These are phyloP conservation scores for Jamesozyma gamospora DNA, from an alignment of 805 yeast species.

Conservation along the genomic window DNA sequence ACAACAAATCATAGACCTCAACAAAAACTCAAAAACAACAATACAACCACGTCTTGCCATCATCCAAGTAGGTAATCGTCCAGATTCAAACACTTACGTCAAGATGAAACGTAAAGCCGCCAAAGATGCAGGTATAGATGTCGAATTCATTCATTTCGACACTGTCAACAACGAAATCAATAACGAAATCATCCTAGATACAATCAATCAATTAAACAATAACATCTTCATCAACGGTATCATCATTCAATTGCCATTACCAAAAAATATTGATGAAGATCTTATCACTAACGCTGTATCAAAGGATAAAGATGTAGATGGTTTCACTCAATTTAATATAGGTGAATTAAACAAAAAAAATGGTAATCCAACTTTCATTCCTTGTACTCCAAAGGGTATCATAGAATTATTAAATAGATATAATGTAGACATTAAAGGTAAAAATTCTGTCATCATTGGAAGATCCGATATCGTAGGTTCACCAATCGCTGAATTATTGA, in stretches of 20 bases:
- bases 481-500: constrained; percentile 79
- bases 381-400: constrained; percentile 94
- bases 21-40: no score
- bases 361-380: constrained; percentile 73
- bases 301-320: constrained; percentile 86
- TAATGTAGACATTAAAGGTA: constrained; percentile 60
- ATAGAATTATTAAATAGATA: constrained; percentile 68
- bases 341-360: constrained; percentile 86
- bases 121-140: constrained; percentile 64
- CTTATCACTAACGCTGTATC: constrained; percentile 71
- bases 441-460: constrained; percentile 84
- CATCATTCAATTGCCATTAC: constrained; percentile 84
- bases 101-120: constrained; percentile 88
- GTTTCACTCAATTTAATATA: constrained; percentile 78
- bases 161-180: constrained; percentile 50
- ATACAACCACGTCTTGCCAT: constrained; percentile 68
- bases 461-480: constrained; percentile 94
- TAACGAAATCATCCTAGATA: constrained; percentile 36
- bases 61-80: constrained; percentile 82
- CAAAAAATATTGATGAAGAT: constrained; percentile 68
- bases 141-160: constrained; percentile 54
- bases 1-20: constrained; percentile 45
- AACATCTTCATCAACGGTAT: constrained; percentile 78
- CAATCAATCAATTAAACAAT: constrained; percentile 54
- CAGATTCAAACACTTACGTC: constrained; percentile 87